Base-by-base conservation (phyloP, 2,329 filamentous ascomycete genomes). In the Akanthomyces uredinophilus region DNA sequence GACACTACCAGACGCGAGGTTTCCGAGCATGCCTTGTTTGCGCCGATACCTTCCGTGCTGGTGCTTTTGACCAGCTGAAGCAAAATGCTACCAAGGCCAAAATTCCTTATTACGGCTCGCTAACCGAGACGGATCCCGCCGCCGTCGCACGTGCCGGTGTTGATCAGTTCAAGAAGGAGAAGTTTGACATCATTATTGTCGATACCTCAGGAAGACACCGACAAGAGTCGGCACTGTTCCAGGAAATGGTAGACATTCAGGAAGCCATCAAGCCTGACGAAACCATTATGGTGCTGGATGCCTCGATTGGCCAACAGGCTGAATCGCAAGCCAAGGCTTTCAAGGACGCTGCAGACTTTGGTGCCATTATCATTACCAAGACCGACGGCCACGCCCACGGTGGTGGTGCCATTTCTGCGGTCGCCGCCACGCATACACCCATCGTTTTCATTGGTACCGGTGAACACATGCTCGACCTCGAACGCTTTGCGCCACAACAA, bases 21-120 rank as follows among this genome's bases (percentile, higher is more conserved):
- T 96, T 98, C 83, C 92, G 91, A 75, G 86, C 92, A 8, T 96
- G 94, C 68, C 80, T 99, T 61, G 95, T 99, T 39, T 99, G 95
- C 78, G 95, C 95, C 55, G 95, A 99, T 77, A 99, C 95, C 29
- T 99, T 99, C 82, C 91, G 95, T 79, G 95, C 95, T 39, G 95
- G 95, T 81, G 95, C 95, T 47, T 99, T 99, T 69, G 95, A 99
- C 73, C 95, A 99, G 79, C 77, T 99, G 74, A 98, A 98, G 79
- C 95, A 99, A 78, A 99, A 99, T 74, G 95, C 95, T 1, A 98
- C 92, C 39, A 99, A 98, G 76, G 95, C 95, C 56, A 98, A 98
- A 80, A 98, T 99, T 58, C 95, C 95, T 11, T 99, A 99, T 83
- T 99, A 96, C 74, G 95, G 95, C 70, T 96, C 91, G 62, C 81